A percentile compares a stretch with the other conserved stretches of the same genome.
Evolutionary conservation across 441 rosid species (phyloP).

Genomic region (Populus hybrid): DNA sequence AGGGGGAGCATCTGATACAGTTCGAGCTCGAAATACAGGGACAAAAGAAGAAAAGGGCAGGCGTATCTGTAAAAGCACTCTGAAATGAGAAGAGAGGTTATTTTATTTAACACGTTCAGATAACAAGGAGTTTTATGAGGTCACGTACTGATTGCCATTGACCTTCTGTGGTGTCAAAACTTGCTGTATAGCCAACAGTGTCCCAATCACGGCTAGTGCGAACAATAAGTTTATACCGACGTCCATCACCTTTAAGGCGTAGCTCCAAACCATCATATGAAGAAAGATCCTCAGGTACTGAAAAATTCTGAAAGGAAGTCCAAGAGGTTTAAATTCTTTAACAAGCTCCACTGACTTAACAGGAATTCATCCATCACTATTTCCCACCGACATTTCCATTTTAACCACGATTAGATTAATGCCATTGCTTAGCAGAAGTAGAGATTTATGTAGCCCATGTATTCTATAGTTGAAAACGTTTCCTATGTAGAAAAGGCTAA

Average conservation of each 20-base stretch:
- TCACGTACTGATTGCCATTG: conserved; percentile 83
- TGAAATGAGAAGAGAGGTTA: not conserved
- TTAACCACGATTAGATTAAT: not conserved
- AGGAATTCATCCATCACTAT: not conserved
- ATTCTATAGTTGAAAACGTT: not conserved
- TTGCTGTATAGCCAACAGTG: conserved; percentile 73
- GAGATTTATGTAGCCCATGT: not conserved
- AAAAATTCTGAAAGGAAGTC: conserved; percentile 58
- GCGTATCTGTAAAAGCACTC: conserved; percentile 39
- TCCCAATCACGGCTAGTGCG: conserved; percentile 85
- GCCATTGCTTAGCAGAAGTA: not conserved
- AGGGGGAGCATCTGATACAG: conserved; percentile 68
- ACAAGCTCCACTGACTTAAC: not conserved
- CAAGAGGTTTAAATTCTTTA: conserved; percentile 6
- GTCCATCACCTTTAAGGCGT: conserved; percentile 73
- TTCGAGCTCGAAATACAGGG: conserved; percentile 80
- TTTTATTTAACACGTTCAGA: not conserved
- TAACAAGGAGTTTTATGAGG: not conserved
- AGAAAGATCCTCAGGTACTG: conserved; percentile 68
- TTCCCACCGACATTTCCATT: not conserved
- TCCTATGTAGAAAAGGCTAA: not conserved
- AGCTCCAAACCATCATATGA: conserved; percentile 89
- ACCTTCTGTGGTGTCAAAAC: conserved; percentile 70
- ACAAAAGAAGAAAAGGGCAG: conserved; percentile 74
- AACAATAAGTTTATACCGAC: conserved; percentile 71